Evolutionary conservation across 1,284 basidiomycete genomes (phyloP), one percentile per base, ranked within the genome.

Genomic region (Trichosporon sp.): DNA sequence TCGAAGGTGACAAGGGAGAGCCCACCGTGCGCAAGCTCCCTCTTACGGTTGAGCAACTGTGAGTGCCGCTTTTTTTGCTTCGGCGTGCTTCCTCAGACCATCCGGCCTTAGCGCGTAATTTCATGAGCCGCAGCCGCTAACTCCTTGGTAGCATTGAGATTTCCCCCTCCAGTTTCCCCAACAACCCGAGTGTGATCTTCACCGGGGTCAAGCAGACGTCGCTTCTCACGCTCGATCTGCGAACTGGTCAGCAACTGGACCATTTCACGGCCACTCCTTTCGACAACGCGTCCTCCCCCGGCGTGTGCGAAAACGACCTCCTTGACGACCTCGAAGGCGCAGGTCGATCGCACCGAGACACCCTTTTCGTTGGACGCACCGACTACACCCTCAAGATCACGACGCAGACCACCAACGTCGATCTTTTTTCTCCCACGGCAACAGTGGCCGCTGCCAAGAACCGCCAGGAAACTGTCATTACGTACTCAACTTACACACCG

Each of bases 171-270:
- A 79, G 78, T 6, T 82, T 83, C 68, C 81, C 82, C 3, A 75
- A 80, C 69, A 76, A 77, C 31, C 80, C 80, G 4, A 77, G 74
- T 31, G 78, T 79, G 31, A 62, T 82, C 53, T 81, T 83, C 69
- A 83, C 82, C 7, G 82, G 82, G 18, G 77, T 78, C 11, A 83
- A 83, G 66, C 74, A 78, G 25, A 81, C 82, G 0, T 83, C 81
- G 3, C 74, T 83, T 44, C 70, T 83, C 23, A 80, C 79, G 7
- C 74, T 83, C 34, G 81, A 83, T 68, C 73, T 83, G 9, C 78
- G 78, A 12, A 81, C 81, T 1, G 82, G 82, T 7, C 73, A 80
- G 67, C 76, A 78, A 62, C 70, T 83, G 65, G 75, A 79, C 68
- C 79, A 77, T 64, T 83, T 79, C 65, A 76, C 77, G 1, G 69